Base-by-base conservation (phyloP, 2,329 filamentous ascomycete species). In the Apiospora malaysiana region DNA sequence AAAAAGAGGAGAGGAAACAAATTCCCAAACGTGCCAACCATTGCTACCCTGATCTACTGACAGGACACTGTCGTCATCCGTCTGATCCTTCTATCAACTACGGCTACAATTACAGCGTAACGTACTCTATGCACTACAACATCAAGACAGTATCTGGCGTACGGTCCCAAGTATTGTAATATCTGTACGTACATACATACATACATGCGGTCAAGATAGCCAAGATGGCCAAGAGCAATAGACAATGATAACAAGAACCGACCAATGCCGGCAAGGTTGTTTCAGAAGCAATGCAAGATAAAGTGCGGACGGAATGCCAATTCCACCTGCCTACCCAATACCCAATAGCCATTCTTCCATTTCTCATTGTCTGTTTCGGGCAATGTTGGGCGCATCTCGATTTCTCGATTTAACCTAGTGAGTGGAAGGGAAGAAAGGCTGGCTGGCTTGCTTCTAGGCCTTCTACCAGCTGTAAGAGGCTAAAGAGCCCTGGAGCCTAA, bases 291-390 rank as follows among this genome's bases (percentile, higher is more conserved):
- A 37, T 37, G 51, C 51, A 59, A 59, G 51, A 37, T 59, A 27
- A 21, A 59, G 27, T 59, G 27, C 16, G 32, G 25, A 25, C 12
- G 40, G 32, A 32, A 32, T 42, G 40, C 12, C 12, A 14, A 56
- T 56, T 56, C 49, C 32, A 25, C 49, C 49, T 56, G 12, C 2
- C 37, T 40, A 5, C 37, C 37, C 5, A 40, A 5, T 5, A 14
- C 49, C 49, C 49, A 56, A 56, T 56, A 32, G 49, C 49, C 49
- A 56, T 14, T 8, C 14, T 56, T 56, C 25, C 49, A 37, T 37
- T 59, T 59, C 51, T 59, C 51, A 59, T 59, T 59, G 27, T 59
- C 51, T 9, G 51, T 9, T 10, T 59, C 32, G 51, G 51, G 51
- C 21, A 59, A 59, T 56, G 51, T 56, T 18, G 51, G 16, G 25